Conservation (phyloP, 441 rosid species). For the Corymbia calophylla region DNA sequence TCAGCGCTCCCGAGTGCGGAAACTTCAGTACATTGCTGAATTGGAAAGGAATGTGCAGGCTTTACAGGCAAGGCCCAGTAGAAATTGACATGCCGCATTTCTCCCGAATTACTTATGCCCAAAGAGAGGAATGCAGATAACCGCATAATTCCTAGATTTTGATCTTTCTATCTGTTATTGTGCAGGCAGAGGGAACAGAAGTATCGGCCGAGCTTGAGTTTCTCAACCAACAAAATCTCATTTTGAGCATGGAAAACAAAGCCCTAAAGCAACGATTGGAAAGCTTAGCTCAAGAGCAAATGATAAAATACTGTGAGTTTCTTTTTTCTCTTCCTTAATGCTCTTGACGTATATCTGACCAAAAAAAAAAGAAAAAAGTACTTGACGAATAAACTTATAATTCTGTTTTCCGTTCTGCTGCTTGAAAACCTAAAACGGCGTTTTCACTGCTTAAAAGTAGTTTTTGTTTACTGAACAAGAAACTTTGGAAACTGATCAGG, state of each 20-base stretch:
- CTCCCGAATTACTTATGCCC: background rate
- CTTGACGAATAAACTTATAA: background rate
- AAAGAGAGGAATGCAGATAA: background rate
- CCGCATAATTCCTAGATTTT: background rate
- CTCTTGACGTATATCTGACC: background rate
- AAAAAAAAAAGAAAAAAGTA: too few species aligned
- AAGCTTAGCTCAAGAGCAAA: slow-evolving; percentile 79
- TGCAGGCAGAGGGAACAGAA: slow-evolving; percentile 89
- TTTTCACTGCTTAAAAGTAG: background rate
- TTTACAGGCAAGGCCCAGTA: slow-evolving; percentile 58
- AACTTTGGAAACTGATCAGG: background rate
- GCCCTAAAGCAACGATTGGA: slow-evolving; percentile 91
- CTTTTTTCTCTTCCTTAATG: background rate
- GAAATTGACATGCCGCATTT: background rate
- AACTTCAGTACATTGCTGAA: slow-evolving; percentile 99
- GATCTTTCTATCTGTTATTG: background rate
- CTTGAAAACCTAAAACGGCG: background rate
- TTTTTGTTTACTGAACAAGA: background rate
- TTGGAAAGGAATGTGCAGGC: slow-evolving; percentile 96
- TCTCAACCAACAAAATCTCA: slow-evolving; percentile 86
- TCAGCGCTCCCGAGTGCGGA: slow-evolving; percentile 96
- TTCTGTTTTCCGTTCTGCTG: background rate
- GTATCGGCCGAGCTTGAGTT: slow-evolving; percentile 94
- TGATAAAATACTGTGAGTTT: slow-evolving; percentile 76
- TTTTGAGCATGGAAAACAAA: slow-evolving; percentile 97